A percentile compares a stretch with the other conserved stretches of the same genome.
Conservation (phyloP, 2,329 filamentous ascomycete genomes). For the Arthroderma sp. region DNA sequence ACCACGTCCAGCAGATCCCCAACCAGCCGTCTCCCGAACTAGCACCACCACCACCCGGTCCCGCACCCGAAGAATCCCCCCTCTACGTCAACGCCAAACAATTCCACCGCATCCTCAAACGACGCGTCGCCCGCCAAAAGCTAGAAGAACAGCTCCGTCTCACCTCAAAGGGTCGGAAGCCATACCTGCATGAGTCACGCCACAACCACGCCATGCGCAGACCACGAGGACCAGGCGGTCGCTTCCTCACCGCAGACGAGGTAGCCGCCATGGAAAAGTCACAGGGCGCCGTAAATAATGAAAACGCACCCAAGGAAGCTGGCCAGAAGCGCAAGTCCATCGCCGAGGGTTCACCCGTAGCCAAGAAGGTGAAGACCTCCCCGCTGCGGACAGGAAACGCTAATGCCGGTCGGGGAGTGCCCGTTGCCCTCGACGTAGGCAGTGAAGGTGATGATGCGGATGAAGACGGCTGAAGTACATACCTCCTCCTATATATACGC, state of each 20-base stretch:
- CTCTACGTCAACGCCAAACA: constrained; percentile 98
- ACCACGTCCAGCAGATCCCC: constrained; percentile 42
- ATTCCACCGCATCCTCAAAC: constrained; percentile 92
- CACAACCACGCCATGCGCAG: constrained; percentile 98
- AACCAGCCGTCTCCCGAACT: constrained; percentile 41
- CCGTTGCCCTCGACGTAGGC: neutral
- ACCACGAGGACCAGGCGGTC: constrained; percentile 82
- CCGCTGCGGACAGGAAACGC: neutral
- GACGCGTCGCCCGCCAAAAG: constrained; percentile 81
- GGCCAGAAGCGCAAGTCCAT: constrained; percentile 43
- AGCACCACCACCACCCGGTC: constrained; percentile 40
- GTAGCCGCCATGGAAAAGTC: constrained; percentile 69
- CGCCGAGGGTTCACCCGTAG: constrained; percentile 29
- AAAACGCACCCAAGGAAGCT: neutral
- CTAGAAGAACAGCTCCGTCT: constrained; percentile 84
- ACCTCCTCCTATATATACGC: constrained; percentile 6
- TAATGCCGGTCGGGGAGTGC: too few relatives aligned
- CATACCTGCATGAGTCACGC: constrained; percentile 91
- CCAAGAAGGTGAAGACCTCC: constrained; percentile 35
- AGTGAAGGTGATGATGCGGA: constrained; percentile 40
- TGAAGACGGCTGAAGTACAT: constrained; percentile 38
- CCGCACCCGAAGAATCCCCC: constrained; percentile 73
- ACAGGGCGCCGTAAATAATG: constrained; percentile 32
- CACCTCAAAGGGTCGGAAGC: constrained; percentile 90
- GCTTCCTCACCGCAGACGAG: constrained; percentile 93